Evolutionary conservation across 2,329 filamentous ascomycete genomes (phyloP).

Genomic region (Fusarium avenaceum): DNA sequence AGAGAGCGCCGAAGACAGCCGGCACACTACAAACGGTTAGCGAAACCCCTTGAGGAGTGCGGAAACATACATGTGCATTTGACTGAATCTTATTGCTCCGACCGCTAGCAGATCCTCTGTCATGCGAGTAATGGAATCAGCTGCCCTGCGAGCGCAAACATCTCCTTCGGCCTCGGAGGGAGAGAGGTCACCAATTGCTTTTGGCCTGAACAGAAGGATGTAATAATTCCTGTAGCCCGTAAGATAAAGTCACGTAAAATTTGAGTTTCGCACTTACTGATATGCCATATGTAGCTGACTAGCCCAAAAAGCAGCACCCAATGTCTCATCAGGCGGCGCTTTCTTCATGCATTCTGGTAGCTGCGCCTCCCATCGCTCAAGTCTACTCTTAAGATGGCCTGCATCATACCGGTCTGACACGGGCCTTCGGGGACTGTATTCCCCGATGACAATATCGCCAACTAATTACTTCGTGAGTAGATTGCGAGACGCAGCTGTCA

Average conservation of each 20-base stretch:
- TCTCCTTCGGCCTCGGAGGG: slow-evolving; percentile 26
- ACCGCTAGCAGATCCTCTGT: slow-evolving; percentile 30
- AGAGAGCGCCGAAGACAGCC: slow-evolving; percentile 34
- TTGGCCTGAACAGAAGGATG: slow-evolving; percentile 34
- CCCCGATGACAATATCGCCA: slow-evolving; percentile 37
- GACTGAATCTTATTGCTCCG: slow-evolving; percentile 19
- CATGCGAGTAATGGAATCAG: slow-evolving; percentile 39
- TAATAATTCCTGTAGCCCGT: slow-evolving; percentile 2
- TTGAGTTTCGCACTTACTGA: slow-evolving; percentile 6
- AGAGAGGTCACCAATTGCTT: neutral
- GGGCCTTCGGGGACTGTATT: slow-evolving; percentile 36
- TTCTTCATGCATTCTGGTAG: slow-evolving; percentile 19
- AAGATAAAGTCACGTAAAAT: accelerated
- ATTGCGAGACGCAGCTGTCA: accelerated
- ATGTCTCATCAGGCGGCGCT: slow-evolving; percentile 9
- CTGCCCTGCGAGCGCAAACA: slow-evolving; percentile 13
- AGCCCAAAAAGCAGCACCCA: slow-evolving; percentile 34
- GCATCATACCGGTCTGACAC: slow-evolving; percentile 5
- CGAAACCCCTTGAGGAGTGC: accelerated
- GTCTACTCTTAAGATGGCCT: neutral
- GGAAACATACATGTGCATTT: slow-evolving; percentile 30
- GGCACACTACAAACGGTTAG: slow-evolving; percentile 18
- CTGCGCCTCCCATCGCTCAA: slow-evolving; percentile 23
- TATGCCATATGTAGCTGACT: slow-evolving; percentile 35
- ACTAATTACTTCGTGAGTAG: slow-evolving; percentile 8